Conservation (phyloP, 177 flowering plant genomes). For the Telopea speciosissima region DNA sequence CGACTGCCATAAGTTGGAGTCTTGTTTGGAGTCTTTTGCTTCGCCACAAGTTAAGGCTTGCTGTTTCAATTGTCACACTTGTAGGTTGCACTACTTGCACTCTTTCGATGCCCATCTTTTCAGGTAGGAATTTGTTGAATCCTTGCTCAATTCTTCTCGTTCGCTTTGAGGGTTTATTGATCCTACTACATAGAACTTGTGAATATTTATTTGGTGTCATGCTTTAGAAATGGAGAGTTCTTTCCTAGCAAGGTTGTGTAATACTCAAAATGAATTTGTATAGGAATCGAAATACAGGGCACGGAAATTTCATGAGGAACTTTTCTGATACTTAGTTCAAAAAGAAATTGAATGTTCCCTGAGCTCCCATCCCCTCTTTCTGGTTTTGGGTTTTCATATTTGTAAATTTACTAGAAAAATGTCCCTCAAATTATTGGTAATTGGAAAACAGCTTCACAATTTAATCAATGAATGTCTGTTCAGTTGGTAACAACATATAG, state of each 20-base stretch:
- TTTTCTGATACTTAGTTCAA: background rate
- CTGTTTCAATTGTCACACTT: slow-evolving; percentile 39
- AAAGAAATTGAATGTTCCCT: too few relatives aligned
- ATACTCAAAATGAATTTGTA: background rate
- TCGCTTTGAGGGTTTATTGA: background rate
- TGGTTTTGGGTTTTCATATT: too few relatives aligned
- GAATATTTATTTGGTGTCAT: background rate
- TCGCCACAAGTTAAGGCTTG: slow-evolving; percentile 59
- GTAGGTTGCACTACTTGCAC: slow-evolving; percentile 69
- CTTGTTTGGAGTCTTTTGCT: slow-evolving; percentile 39
- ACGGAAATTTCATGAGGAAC: background rate
- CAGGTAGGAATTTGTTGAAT: slow-evolving; percentile 35
- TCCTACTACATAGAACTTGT: background rate
- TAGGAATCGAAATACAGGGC: background rate
- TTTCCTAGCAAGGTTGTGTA: too few relatives aligned
- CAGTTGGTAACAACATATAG: background rate
- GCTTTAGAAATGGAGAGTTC: background rate
- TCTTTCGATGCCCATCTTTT: slow-evolving; percentile 80
- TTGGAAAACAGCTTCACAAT: too few relatives aligned
- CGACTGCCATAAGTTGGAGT: slow-evolving; percentile 51
- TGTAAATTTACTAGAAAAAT: background rate
- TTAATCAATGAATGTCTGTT: too few relatives aligned
- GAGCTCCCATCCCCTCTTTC: too few relatives aligned
- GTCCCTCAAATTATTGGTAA: background rate
- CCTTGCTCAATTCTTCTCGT: background rate